phyloP scores from a whole-genome alignment of 345 rosid genomes.

The Brassica incana region DNA sequence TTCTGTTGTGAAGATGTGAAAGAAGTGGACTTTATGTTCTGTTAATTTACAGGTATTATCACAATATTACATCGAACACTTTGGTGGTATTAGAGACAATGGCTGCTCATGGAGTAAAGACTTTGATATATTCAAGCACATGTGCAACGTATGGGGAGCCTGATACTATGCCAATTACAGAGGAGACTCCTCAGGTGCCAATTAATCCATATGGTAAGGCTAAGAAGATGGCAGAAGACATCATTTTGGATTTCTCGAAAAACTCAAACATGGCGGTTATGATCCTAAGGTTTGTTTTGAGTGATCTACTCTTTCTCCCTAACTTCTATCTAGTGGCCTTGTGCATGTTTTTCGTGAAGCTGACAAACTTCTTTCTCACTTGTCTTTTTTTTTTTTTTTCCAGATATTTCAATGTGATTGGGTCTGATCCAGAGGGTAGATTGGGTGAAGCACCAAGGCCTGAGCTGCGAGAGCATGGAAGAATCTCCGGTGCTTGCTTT shows the following conservation, averaged over 20 bases:
- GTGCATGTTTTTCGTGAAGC: not conserved
- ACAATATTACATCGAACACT: constrained; percentile 61
- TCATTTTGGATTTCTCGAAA: constrained; percentile 56
- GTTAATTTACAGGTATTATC: constrained; percentile 49
- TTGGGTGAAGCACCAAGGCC: constrained; percentile 69
- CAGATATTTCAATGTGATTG: constrained; percentile 68
- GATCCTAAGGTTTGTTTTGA: constrained; percentile 50
- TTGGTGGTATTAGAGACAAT: constrained; percentile 54
- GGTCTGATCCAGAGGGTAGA: constrained; percentile 63
- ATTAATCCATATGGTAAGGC: constrained; percentile 67
- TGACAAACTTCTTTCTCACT: not conserved
- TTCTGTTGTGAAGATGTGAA: not conserved
- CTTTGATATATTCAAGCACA: constrained; percentile 56
- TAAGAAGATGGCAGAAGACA: constrained; percentile 70
- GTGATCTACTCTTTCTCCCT: not conserved
- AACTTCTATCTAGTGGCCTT: not conserved
- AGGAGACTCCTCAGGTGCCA: constrained; percentile 51
- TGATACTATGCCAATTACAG: constrained; percentile 54
- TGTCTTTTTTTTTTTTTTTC: not conserved
- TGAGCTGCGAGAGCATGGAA: constrained; percentile 57
- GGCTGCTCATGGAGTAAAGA: constrained; percentile 57
- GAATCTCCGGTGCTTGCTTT: constrained; percentile 65
- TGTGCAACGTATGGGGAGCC: constrained; percentile 17
- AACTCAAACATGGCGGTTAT: constrained; percentile 59
- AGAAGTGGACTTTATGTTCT: not conserved